Evolutionary conservation across 202 grass and related monocot species (phyloP).

Genomic region (Digitaria exilis): DNA sequence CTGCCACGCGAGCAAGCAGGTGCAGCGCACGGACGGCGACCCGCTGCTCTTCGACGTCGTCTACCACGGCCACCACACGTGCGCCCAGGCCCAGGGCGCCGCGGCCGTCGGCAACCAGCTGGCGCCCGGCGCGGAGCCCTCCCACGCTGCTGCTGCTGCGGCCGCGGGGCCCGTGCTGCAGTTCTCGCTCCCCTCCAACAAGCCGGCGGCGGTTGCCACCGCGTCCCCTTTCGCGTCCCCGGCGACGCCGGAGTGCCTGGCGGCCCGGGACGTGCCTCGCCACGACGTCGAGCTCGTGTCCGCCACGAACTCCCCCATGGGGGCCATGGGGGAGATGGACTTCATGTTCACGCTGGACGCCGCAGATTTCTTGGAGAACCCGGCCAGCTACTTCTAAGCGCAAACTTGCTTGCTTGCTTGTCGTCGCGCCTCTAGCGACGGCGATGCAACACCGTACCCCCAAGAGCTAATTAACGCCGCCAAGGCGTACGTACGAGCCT

Average conservation of each 20-base stretch:
- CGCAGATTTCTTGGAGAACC: conserved; percentile 39
- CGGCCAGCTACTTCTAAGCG: conserved; percentile 31
- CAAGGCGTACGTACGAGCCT: not conserved
- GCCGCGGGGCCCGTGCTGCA: not conserved
- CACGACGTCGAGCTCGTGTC: conserved; percentile 33
- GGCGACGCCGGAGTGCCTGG: not conserved
- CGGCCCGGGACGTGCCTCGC: conserved; percentile 8
- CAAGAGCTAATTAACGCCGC: not conserved
- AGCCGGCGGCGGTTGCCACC: too few relatives aligned
- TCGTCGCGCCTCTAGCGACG: not conserved
- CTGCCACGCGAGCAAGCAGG: conserved; percentile 80
- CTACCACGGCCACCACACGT: conserved; percentile 72
- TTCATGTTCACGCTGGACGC: conserved; percentile 51
- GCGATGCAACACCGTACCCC: not conserved
- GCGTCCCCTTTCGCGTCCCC: too few relatives aligned
- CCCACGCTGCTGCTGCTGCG: too few relatives aligned
- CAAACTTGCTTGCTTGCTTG: too few relatives aligned
- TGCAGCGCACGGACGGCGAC: conserved; percentile 76
- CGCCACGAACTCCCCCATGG: conserved; percentile 24
- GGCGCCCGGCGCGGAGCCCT: too few relatives aligned
- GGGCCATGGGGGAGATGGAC: conserved; percentile 44
- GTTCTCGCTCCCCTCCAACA: conserved; percentile 17
- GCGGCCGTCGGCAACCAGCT: not conserved
- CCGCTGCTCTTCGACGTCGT: conserved; percentile 73
- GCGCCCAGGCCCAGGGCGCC: conserved; percentile 34